Conservation (phyloP, 2,329 filamentous ascomycete species). For the Furcasterigmium sp. region DNA sequence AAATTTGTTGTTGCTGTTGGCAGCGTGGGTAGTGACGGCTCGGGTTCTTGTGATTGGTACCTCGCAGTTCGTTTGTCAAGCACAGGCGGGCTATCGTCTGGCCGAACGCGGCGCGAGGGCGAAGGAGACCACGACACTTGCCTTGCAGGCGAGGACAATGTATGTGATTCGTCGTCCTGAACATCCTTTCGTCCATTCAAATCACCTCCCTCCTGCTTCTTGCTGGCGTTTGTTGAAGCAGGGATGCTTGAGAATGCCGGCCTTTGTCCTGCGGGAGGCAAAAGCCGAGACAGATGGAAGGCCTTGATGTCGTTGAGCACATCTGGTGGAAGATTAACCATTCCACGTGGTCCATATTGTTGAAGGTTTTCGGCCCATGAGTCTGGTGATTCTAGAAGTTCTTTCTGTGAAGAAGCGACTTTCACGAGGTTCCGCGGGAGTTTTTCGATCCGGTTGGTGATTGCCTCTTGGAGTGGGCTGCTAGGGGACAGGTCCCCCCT, state of each 20-base stretch:
- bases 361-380: conserved; percentile 29
- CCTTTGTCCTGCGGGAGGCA: conserved; percentile 10
- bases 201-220: background rate
- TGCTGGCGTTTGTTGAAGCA: background rate
- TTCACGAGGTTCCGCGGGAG: conserved; percentile 20
- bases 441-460: conserved; percentile 1
- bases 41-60: too few species aligned
- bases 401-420: conserved; percentile 32
- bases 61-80: too few species aligned
- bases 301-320: conserved; percentile 26
- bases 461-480: background rate
- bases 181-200: conserved; percentile 6
- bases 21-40: too few species aligned
- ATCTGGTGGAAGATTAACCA: conserved; percentile 26
- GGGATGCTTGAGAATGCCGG: background rate
- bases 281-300: conserved; percentile 7
- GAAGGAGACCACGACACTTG: conserved; percentile 15
- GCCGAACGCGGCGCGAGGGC: too few species aligned
- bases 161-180: too few species aligned
- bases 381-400: conserved; percentile 25
- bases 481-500: background rate
- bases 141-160: too few species aligned
- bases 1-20: too few species aligned
- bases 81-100: too few species aligned
- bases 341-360: conserved; percentile 13